Evolutionary conservation across 306 rosid genomes (phyloP).

Genomic region (Prinsepia uniflora): DNA sequence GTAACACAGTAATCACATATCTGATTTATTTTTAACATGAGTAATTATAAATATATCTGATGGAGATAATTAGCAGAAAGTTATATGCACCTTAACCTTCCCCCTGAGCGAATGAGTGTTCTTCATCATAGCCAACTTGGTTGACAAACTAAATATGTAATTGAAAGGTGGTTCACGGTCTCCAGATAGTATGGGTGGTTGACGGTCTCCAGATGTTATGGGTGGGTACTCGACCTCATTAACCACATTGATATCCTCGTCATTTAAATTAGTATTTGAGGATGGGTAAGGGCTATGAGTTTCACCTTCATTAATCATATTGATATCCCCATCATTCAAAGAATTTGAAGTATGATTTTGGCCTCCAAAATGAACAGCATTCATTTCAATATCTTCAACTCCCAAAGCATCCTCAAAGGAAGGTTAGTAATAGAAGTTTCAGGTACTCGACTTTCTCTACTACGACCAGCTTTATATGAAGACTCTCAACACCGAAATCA

Average conservation of each 20-base stretch:
- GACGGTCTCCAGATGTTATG: slow-evolving; percentile 45
- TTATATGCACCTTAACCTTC: slow-evolving; percentile 60
- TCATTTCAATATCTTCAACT: slow-evolving; percentile 33
- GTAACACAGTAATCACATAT: slow-evolving; percentile 1
- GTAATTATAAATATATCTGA: not conserved
- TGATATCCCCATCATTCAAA: slow-evolving; percentile 28
- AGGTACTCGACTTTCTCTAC: slow-evolving; percentile 21
- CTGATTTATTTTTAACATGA: too few relatives aligned
- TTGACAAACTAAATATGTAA: slow-evolving; percentile 78
- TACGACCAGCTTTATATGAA: slow-evolving; percentile 28
- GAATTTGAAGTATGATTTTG: slow-evolving; percentile 32
- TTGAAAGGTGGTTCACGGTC: slow-evolving; percentile 68
- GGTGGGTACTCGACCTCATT: slow-evolving; percentile 34
- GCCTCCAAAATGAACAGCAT: slow-evolving; percentile 21
- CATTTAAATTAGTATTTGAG: slow-evolving; percentile 24
- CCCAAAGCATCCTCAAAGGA: slow-evolving; percentile 29
- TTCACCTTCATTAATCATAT: slow-evolving; percentile 17
- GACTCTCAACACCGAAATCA: slow-evolving; percentile 28
- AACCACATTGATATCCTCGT: slow-evolving; percentile 34
- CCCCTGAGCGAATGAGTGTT: slow-evolving; percentile 50
- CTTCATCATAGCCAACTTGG: slow-evolving; percentile 64
- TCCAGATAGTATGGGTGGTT: slow-evolving; percentile 52
- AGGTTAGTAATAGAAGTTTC: slow-evolving; percentile 24
- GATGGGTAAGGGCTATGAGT: slow-evolving; percentile 20
- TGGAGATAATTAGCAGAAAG: slow-evolving; percentile 20